These are phyloP conservation scores for Comarum palustre DNA, from an alignment of 306 rosid genomes.

Conservation along the genomic window DNA sequence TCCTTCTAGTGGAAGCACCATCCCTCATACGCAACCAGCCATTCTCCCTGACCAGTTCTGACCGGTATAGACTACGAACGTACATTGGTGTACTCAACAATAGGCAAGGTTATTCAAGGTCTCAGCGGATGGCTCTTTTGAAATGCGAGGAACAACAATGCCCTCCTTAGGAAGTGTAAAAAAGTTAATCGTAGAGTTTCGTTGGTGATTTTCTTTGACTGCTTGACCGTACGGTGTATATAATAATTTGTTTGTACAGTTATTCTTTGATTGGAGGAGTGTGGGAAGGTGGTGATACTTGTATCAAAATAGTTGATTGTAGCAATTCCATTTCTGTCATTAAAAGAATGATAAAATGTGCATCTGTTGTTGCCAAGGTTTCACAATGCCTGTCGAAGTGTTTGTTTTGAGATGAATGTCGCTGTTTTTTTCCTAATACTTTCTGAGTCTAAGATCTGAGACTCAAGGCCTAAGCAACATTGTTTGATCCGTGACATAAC, in stretches of 20 bases:
- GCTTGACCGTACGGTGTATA: slow-evolving; percentile 19
- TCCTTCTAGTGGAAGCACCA: slow-evolving; percentile 88
- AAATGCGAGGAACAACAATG: slow-evolving; percentile 60
- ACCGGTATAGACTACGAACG: slow-evolving; percentile 74
- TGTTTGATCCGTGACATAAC: background rate
- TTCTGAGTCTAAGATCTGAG: too few species aligned
- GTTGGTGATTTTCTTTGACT: slow-evolving; percentile 17
- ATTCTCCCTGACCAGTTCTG: slow-evolving; percentile 76
- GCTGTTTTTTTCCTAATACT: too few species aligned
- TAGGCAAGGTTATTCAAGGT: slow-evolving; percentile 77
- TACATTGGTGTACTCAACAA: slow-evolving; percentile 72
- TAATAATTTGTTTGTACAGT: slow-evolving; percentile 72
- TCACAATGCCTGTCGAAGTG: background rate
- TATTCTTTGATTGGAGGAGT: slow-evolving; percentile 61
- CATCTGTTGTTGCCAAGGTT: slow-evolving; percentile 20
- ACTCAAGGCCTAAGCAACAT: background rate
- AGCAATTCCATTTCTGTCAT: slow-evolving; percentile 38
- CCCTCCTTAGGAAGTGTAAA: slow-evolving; percentile 35
- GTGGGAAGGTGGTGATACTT: slow-evolving; percentile 44
- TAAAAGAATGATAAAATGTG: slow-evolving; percentile 46
- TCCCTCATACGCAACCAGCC: slow-evolving; percentile 92
- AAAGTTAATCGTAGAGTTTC: slow-evolving; percentile 28
- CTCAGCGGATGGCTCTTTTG: slow-evolving; percentile 63
- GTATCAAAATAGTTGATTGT: slow-evolving; percentile 35
- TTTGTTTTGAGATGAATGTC: background rate